A percentile compares a stretch with the other conserved stretches of the same genome.
phyloP scores from a whole-genome alignment of 2,329 filamentous ascomycete genomes.

The Elsinoe necatrix region DNA sequence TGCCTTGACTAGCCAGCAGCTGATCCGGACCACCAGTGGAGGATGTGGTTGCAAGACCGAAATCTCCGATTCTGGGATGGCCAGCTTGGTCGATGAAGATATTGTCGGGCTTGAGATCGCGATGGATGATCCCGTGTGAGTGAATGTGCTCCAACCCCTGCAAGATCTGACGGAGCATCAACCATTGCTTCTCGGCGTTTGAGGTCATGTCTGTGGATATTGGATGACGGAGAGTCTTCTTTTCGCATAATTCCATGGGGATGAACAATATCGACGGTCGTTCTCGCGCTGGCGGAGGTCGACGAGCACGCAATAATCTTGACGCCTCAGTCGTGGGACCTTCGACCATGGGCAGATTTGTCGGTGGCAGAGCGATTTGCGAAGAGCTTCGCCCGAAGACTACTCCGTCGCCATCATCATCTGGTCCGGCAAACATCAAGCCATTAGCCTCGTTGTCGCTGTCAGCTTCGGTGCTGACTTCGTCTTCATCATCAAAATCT shows the following conservation, averaged over 20 bases:
- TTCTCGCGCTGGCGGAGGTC: constrained; percentile 41
- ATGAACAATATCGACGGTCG: constrained; percentile 79
- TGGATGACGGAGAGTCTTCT: constrained; percentile 79
- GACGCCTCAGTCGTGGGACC: constrained; percentile 14
- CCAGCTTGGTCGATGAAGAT: constrained; percentile 88
- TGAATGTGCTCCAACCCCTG: constrained; percentile 90
- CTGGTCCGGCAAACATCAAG: constrained; percentile 16
- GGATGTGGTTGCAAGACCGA: constrained; percentile 84
- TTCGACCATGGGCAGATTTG: background rate
- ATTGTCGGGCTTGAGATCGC: constrained; percentile 94
- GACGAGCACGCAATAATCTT: constrained; percentile 33
- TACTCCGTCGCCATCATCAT: constrained; percentile 33
- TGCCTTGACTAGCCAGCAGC: constrained; percentile 29
- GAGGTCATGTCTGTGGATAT: constrained; percentile 68
- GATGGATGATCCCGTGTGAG: constrained; percentile 81
- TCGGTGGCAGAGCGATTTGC: background rate
- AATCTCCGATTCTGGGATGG: constrained; percentile 93
- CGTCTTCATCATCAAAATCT: constrained; percentile 61
- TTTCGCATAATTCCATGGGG: constrained; percentile 98
- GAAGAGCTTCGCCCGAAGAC: background rate
- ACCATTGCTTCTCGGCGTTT: constrained; percentile 73
- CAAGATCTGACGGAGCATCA: constrained; percentile 80
- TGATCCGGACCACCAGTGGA: constrained; percentile 59
- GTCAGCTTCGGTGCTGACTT: constrained; percentile 28
- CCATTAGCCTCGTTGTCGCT: constrained; percentile 36